Evolutionary conservation across 371 early-diverging fungal genomes (phyloP), one percentile per base, ranked within the genome.

Genomic region (Rhizopus stolonifer): DNA sequence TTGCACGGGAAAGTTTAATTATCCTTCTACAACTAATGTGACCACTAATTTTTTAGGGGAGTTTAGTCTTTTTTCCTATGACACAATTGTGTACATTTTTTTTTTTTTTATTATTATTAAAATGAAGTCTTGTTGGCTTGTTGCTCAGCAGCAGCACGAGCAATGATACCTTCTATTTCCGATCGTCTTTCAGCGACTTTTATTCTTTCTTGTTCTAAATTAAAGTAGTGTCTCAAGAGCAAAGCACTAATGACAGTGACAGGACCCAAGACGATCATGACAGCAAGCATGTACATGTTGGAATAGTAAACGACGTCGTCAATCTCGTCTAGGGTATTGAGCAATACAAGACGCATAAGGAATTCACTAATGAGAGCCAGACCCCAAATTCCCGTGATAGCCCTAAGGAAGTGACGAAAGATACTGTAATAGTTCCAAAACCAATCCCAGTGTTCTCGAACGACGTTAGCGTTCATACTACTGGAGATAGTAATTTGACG

Each of bases 311-410:
- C 54, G 38, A 74, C 65, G 36, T 62, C 66, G 40, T 74, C 74
- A 7, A 68, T 64, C 32, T 70, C 69, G 22, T 74, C 70, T 45
- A 70, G 21, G 11, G 63, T 49, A 44, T 66, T 57, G 26, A 76
- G 61, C 36, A 79, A 49, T 0, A 64, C 46, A 14, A 76, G 56
- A 14, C 69, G 71, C 18, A 76, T 57, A n/a, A 70, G 18, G 47
- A 79, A 74, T 51, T 79, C 79, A 52, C 69, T 64, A 46, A 76
- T 53, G 29, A 79, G 51, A 14, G 72, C 79, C n/a, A 65, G 31
- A 0, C 67, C 72, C 72, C 74, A 76, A 14, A 65, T 46, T 13
- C 51, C 69, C 11, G 77, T 79, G 29, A 68, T 36, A 6, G 56
- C 25, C 25, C 74, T 70, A 19, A 79, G 60, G 18, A 63, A 68